phyloP scores from a whole-genome alignment of 441 rosid genomes.

The Adansonia gregorii region DNA sequence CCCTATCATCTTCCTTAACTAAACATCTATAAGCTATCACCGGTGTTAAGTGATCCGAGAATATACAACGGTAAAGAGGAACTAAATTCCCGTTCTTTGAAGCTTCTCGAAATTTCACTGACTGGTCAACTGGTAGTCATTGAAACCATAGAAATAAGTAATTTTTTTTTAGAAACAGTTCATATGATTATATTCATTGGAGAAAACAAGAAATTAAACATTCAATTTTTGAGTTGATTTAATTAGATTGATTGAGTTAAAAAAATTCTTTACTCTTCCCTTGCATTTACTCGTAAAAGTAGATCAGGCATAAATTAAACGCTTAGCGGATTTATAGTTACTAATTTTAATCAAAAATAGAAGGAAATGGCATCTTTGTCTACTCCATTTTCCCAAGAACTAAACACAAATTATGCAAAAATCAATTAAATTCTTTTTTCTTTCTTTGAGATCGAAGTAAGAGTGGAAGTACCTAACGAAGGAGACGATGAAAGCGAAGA shows the following conservation, averaged over 20 bases:
- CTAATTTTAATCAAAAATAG: background rate
- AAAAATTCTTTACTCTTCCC: background rate
- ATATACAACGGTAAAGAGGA: slow-evolving; percentile 68
- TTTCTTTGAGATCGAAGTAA: background rate
- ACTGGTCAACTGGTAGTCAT: slow-evolving; percentile 49
- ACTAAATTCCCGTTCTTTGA: slow-evolving; percentile 74
- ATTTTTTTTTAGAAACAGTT: background rate
- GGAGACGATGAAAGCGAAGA: slow-evolving; percentile 45
- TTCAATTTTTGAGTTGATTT: background rate
- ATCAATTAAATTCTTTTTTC: background rate
- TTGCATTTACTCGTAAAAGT: background rate
- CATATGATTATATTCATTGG: background rate
- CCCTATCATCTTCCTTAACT: slow-evolving; percentile 94
- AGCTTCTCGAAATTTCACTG: slow-evolving; percentile 62
- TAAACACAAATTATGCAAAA: background rate
- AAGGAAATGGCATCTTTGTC: background rate
- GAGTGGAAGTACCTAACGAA: slow-evolving; percentile 43
- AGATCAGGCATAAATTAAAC: background rate
- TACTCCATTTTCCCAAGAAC: background rate
- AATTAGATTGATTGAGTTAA: background rate
- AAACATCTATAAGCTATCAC: slow-evolving; percentile 85
- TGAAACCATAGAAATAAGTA: background rate
- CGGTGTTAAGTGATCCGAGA: slow-evolving; percentile 90
- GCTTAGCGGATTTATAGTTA: background rate
- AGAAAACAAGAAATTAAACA: background rate